Evolutionary conservation across 805 yeast genomes (phyloP), one percentile per base, ranked within the genome.

Genomic region (Wickerhamiella shivajii): DNA sequence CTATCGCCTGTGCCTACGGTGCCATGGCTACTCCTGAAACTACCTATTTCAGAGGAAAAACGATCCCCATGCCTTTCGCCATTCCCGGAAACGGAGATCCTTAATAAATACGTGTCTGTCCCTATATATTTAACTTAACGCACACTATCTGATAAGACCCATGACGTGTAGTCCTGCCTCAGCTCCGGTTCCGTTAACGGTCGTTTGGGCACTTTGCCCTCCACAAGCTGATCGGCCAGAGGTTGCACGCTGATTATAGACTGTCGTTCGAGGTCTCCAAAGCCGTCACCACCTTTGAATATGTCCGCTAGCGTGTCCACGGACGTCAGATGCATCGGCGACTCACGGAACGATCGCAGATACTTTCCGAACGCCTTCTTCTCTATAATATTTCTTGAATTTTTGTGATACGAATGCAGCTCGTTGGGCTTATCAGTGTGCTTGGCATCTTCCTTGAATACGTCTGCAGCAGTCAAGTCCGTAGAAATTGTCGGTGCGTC

Each of bases 291-390:
- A 19, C 79, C 77, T 18, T 67, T 64, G 37, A 80, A 66, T 2
- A 85, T 77, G 52, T 81, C 92, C 20, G 72, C 71, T 8, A 84
- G 64, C 41, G 85, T 70, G 38, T 74, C 79, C 31, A 66, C 65
- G 0, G 94, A 87, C 9, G 74, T 60, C 51, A 63, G 60, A 18
- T 33, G 34, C 57, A 78, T 69, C 36, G 67, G 64, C 9, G 32
- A 27, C 18, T 24, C 27, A 16, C 16, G 13, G n/a, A 21, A 18
- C 8, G 18, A 28, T 24, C 23, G 31, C 11, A 36, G 23, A 21
- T 27, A 23, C 14, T 17, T 16, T 14, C 25, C 12, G 13, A 20
- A 5, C 68, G 66, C 28, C 67, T 51, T 18, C 57, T 51, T 40
- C 72, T 79, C 83, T 81, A 74, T 0, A 73, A 63, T n/a, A 24